Evolutionary conservation across 495 filamentous ascomycete genomes (phyloP).

Genomic region (Corynascus novoguineensis): DNA sequence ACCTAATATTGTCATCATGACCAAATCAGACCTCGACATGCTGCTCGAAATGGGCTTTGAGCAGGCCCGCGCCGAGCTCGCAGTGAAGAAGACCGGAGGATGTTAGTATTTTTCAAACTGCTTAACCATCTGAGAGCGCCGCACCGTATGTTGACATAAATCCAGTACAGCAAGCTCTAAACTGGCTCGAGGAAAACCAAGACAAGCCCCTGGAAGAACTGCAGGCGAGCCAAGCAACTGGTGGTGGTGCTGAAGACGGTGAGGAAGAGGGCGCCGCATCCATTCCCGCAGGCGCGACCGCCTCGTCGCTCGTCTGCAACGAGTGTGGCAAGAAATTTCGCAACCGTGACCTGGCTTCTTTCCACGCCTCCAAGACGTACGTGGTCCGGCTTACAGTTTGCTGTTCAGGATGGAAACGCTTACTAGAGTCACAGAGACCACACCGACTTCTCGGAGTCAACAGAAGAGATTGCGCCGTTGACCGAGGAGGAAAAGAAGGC

Average conservation of each 20-base stretch:
- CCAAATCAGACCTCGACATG: slow-evolving; percentile 64
- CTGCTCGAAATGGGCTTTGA: slow-evolving; percentile 97
- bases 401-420: too few species aligned
- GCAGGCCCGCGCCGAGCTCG: slow-evolving; percentile 68
- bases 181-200: slow-evolving; percentile 89
- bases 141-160: slow-evolving; percentile 14
- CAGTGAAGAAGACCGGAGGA: slow-evolving; percentile 70
- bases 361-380: slow-evolving; percentile 81
- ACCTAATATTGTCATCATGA: slow-evolving; percentile 45
- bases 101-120: slow-evolving; percentile 45
- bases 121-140: too few species aligned
- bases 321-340: slow-evolving; percentile 91
- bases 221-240: slow-evolving; percentile 36
- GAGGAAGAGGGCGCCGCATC: slow-evolving; percentile 51
- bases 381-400: slow-evolving; percentile 10
- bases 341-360: slow-evolving; percentile 71
- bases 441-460: slow-evolving; percentile 87
- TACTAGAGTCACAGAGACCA: slow-evolving; percentile 53
- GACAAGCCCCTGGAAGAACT: slow-evolving; percentile 78
- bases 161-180: slow-evolving; percentile 78
- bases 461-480: slow-evolving; percentile 81
- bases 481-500: slow-evolving; percentile 88
- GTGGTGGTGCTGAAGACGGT: slow-evolving; percentile 25
- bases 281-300: slow-evolving; percentile 50
- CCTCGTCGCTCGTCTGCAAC: slow-evolving; percentile 63